Evolutionary conservation across 352 stramenopile genomes (phyloP).

Genomic region (Globisporangium okanoganense): DNA sequence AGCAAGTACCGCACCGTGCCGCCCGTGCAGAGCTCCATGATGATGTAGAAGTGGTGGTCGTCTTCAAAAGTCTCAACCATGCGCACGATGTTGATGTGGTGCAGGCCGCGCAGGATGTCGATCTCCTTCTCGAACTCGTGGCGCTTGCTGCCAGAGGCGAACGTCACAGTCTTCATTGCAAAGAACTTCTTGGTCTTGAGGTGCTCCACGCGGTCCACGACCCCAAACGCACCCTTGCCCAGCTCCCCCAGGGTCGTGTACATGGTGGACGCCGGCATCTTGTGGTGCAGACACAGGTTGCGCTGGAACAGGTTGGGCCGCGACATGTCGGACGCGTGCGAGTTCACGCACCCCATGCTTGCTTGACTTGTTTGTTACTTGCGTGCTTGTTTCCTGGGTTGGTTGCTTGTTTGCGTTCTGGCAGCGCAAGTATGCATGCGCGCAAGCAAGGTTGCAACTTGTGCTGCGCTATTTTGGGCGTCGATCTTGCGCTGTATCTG

Average conservation of each 20-base stretch:
- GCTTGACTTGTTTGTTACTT: neutral
- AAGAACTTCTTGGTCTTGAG: conserved; percentile 60
- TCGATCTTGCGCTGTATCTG: neutral
- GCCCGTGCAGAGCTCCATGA: conserved; percentile 76
- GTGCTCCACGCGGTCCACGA: conserved; percentile 75
- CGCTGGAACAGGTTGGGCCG: conserved; percentile 74
- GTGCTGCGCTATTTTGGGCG: neutral
- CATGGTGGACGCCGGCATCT: conserved; percentile 35
- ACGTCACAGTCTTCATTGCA: conserved; percentile 79
- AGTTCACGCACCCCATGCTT: conserved; percentile 68
- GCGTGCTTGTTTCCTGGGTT: neutral
- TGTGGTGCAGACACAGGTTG: conserved; percentile 75
- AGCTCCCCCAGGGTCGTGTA: conserved; percentile 58
- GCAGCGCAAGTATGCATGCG: neutral
- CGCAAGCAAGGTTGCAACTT: neutral
- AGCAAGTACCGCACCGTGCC: conserved; percentile 28
- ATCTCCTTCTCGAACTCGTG: conserved; percentile 79
- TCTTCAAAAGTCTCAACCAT: conserved; percentile 82
- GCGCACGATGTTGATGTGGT: conserved; percentile 78
- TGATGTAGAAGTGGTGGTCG: conserved; percentile 76
- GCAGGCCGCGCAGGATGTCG: conserved; percentile 63
- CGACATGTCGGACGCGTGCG: conserved; percentile 27
- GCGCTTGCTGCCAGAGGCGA: conserved; percentile 52
- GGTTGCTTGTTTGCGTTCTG: neutral
- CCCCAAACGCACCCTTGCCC: conserved; percentile 64